Base-by-base conservation (phyloP, 495 filamentous ascomycete species). In the Aspergillus baeticus region DNA sequence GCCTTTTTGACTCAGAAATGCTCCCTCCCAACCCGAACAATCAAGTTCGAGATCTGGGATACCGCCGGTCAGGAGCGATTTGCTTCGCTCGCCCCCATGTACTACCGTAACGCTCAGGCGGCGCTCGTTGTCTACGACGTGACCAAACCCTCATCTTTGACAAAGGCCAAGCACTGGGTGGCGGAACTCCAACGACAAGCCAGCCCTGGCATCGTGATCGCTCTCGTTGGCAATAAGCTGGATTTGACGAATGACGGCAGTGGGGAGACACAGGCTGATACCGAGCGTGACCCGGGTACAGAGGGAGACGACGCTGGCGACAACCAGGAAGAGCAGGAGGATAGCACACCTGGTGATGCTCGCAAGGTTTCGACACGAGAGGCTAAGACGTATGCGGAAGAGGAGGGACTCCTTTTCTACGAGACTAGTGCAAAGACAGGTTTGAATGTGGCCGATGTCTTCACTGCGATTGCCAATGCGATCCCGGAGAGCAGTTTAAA, bases 41-140 rank as follows among this genome's bases (percentile, higher is more conserved):
- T 98, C 79, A 98, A 98, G 75, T 98, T 98, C 64, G 94, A 98
- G 75, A 98, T 98, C 64, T 98, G 94, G 94, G 94, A 98, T 82
- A 98, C 94, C 5, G 94, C 95, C 31, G 94, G 94, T 65, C 94
- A 98, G 75, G 94, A 98, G 75, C 91, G 94, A 52, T 98, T 98
- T 70, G 94, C 94, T 55, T 94, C 89, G 22, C 85, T 98, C 36
- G 94, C 94, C 14, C 94, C 94, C 48, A 98, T 98, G 94, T 98
- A 98, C 82, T 98, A 98, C 79, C 93, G 94, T 75, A 98, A 98
- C 67, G 94, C 94, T 35, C 94, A 98, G 77, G 89, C 92, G 60
- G 94, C 94, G n/a, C 86, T 98, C 43, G 94, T 98, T 15, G 94
- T 97, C 65, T 98, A 98, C 83, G 94, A 98, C 72, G 85, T 98